Evolutionary conservation across 78 protist genomes (phyloP).

Genomic region (Cavenderia fasciculata): DNA sequence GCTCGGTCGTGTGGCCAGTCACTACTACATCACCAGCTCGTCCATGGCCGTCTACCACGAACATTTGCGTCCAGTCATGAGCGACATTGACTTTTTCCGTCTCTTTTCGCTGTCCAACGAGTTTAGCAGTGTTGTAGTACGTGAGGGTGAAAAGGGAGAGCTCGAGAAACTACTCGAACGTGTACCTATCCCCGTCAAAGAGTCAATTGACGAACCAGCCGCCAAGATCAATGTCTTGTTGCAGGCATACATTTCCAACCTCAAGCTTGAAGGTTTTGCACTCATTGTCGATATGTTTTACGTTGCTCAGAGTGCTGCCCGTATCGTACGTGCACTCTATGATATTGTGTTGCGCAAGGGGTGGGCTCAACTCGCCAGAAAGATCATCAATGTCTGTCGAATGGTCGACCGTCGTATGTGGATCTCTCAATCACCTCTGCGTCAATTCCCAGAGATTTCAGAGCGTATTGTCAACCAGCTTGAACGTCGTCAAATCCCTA

Average conservation of each 20-base stretch:
- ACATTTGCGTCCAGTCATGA: conserved; percentile 89
- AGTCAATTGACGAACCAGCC: conserved; percentile 75
- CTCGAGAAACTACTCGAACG: conserved; percentile 91
- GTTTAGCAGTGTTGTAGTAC: conserved; percentile 92
- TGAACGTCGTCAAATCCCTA: conserved; percentile 90
- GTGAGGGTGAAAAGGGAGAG: conserved; percentile 98
- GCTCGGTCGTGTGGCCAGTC: conserved; percentile 98
- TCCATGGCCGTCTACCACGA: conserved; percentile 91
- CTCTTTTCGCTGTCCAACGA: conserved; percentile 91
- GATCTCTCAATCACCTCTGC: conserved; percentile 96
- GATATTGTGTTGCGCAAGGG: conserved; percentile 95
- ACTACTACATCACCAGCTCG: conserved; percentile 94
- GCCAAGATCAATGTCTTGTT: conserved; percentile 96
- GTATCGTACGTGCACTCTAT: conserved; percentile 96
- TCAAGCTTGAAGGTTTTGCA: conserved; percentile 97
- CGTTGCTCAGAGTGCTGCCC: conserved; percentile 97
- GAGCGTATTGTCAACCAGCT: conserved; percentile 87
- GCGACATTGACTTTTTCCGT: conserved; percentile 96
- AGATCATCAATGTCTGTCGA: conserved; percentile 88
- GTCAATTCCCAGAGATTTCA: conserved; percentile 94
- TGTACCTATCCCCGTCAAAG: conserved; percentile 92
- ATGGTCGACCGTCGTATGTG: conserved; percentile 96
- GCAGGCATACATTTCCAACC: conserved; percentile 97
- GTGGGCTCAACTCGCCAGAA: conserved; percentile 95
- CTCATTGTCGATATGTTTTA: conserved; percentile 98